phyloP scores from a whole-genome alignment of 495 filamentous ascomycete genomes.

The Penicillium silybi region DNA sequence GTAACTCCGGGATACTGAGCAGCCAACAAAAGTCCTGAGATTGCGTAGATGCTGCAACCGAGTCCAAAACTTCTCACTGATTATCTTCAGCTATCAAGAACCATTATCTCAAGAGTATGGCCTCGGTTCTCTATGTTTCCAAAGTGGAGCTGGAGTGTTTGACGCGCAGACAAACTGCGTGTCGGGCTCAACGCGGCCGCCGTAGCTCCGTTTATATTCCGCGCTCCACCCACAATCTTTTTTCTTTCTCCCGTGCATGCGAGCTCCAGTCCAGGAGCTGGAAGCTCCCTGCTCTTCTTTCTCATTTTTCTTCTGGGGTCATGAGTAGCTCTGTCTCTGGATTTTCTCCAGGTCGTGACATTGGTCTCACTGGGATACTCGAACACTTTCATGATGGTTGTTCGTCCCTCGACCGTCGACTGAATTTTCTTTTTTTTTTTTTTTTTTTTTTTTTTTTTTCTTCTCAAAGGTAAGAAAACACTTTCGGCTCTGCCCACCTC shows the following conservation, averaged over 20 bases:
- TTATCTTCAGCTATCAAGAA: neutral
- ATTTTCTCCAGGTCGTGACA: conserved; percentile 4
- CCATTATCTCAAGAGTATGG: neutral
- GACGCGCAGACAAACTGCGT: conserved; percentile 10
- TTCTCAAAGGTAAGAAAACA: conserved; percentile 54
- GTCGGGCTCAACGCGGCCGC: conserved; percentile 2
- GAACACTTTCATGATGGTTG: conserved; percentile 13
- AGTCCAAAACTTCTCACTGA: neutral
- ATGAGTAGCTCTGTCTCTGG: conserved; percentile 10
- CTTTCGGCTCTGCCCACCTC: conserved; percentile 14
- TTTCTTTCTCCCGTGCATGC: conserved; percentile 24
- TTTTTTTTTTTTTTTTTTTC: conserved; percentile 3
- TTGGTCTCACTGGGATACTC: neutral
- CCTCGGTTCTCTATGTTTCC: neutral
- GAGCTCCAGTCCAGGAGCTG: conserved; percentile 14
- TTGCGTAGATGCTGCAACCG: neutral
- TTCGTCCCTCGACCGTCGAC: conserved; percentile 1
- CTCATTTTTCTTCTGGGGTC: conserved; percentile 4
- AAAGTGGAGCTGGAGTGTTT: conserved; percentile 9
- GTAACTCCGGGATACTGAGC: neutral
- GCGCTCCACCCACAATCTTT: conserved; percentile 39
- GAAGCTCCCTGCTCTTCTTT: conserved; percentile 9
- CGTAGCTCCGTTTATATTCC: conserved; percentile 24
- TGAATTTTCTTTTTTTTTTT: conserved; percentile 3
- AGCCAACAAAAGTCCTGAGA: neutral